phyloP scores from a whole-genome alignment of 768 basidiomycete species.

The Hirschioporus abietinus region DNA sequence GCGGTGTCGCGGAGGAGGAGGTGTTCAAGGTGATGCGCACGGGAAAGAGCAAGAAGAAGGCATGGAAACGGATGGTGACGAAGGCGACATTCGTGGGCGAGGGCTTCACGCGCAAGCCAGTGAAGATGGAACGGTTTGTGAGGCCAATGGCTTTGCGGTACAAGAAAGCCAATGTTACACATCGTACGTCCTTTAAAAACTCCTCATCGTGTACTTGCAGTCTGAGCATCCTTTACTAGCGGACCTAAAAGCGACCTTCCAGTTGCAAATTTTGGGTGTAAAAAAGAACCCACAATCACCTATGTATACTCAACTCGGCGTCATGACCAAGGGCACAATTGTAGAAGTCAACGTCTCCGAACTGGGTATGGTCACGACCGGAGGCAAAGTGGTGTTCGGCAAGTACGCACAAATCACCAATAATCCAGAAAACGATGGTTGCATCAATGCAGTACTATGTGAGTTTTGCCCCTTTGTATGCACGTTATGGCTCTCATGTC shows the following conservation, averaged over 20 bases:
- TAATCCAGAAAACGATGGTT: conserved; percentile 95
- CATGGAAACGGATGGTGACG: conserved; percentile 99
- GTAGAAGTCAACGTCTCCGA: conserved; percentile 99
- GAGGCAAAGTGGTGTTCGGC: conserved; percentile 91
- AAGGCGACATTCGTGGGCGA: conserved; percentile 99
- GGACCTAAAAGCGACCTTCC: conserved; percentile 97
- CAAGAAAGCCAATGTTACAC: conserved; percentile 98
- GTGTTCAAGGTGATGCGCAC: conserved; percentile 99
- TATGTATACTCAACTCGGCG: conserved; percentile 94
- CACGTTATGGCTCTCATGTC: not conserved
- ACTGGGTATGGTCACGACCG: conserved; percentile 93
- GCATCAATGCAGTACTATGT: conserved; percentile 93
- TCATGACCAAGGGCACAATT: conserved; percentile 97
- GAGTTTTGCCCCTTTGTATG: conserved; percentile 27
- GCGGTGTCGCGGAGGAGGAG: conserved; percentile 98
- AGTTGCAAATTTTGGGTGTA: conserved; percentile 93
- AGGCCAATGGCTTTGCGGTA: conserved; percentile 96
- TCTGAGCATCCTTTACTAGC: conserved; percentile 41
- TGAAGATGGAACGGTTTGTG: conserved; percentile 98
- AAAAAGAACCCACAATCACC: conserved; percentile 99
- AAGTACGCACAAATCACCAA: conserved; percentile 94
- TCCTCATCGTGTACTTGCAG: not conserved
- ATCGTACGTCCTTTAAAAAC: conserved; percentile 57
- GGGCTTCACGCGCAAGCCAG: conserved; percentile 95
- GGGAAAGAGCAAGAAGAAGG: conserved; percentile 91